Conservation (phyloP, 257 asterid species). For the Salvia splendens region DNA sequence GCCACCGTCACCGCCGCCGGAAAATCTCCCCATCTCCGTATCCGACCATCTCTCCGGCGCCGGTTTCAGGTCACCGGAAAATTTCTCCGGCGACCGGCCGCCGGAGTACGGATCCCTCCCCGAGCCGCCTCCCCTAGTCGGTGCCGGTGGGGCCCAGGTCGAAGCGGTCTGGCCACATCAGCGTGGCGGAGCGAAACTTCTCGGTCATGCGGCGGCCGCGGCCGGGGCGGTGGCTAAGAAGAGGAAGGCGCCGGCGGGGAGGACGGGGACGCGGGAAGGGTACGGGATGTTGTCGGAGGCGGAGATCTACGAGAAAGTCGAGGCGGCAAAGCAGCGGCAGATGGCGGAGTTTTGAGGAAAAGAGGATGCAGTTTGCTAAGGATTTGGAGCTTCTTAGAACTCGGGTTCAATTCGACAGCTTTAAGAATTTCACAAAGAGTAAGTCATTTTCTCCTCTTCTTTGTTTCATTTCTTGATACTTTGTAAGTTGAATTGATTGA, state of each 20-base stretch:
- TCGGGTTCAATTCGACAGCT: constrained; percentile 67
- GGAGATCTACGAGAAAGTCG: constrained; percentile 71
- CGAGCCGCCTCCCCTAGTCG: constrained; percentile 42
- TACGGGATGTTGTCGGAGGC: constrained; percentile 64
- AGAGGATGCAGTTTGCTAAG: constrained; percentile 79
- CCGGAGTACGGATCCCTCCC: constrained; percentile 38
- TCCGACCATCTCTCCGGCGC: constrained; percentile 29
- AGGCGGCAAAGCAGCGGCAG: constrained; percentile 77
- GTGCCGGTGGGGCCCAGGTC: constrained; percentile 88
- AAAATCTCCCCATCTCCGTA: constrained; percentile 17
- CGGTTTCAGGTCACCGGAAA: not conserved
- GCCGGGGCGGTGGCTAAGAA: constrained; percentile 52
- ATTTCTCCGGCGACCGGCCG: not conserved
- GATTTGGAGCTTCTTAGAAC: constrained; percentile 87
- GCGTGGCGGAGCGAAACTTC: constrained; percentile 59
- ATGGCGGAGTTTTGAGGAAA: constrained; percentile 90
- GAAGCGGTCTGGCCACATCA: constrained; percentile 55
- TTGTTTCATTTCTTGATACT: too few species aligned
- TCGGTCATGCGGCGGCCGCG: constrained; percentile 69
- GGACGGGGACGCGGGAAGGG: constrained; percentile 46
- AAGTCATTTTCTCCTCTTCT: too few species aligned
- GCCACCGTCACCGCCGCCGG: constrained; percentile 44
- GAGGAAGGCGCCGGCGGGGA: constrained; percentile 36
- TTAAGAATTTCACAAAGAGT: constrained; percentile 49
- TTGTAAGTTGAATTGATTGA: too few species aligned